phyloP scores from a whole-genome alignment of 768 basidiomycete genomes.

The Boletus subparvulus region DNA sequence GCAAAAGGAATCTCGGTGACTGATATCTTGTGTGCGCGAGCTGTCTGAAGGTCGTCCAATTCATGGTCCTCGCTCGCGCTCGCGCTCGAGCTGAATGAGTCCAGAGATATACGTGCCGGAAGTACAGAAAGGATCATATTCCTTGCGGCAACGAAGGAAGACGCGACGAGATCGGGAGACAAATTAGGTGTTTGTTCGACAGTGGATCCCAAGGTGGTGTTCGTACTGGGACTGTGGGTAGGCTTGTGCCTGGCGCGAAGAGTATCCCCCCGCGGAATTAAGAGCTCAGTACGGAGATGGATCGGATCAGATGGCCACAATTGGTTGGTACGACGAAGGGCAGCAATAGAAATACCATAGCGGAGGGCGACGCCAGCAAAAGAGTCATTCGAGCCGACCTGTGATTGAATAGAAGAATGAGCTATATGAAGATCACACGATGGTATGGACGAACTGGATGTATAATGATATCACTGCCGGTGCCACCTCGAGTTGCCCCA shows the following conservation, averaged over 20 bases:
- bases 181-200: background rate
- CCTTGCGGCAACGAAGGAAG: constrained; percentile 22
- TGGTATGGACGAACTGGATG: constrained; percentile 20
- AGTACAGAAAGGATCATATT: constrained; percentile 24
- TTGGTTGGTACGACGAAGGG: constrained; percentile 85
- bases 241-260: constrained; percentile 5
- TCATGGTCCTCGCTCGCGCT: constrained; percentile 32
- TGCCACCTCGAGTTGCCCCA: background rate
- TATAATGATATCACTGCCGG: background rate
- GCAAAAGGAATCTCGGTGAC: background rate
- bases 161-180: constrained; percentile 9
- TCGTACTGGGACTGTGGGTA: background rate
- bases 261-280: constrained; percentile 54
- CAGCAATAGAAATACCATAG: constrained; percentile 82
- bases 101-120: constrained; percentile 30
- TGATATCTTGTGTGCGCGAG: background rate
- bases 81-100: constrained; percentile 29
- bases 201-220: background rate
- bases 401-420: constrained; percentile 2
- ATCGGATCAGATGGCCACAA: constrained; percentile 93
- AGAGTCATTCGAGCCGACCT: constrained; percentile 77
- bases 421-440: background rate
- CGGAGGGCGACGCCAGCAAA: constrained; percentile 85
- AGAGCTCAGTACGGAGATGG: constrained; percentile 78
- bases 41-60: constrained; percentile 16